phyloP scores from a whole-genome alignment of 768 basidiomycete genomes.

The Podaxis mareebaensis region DNA sequence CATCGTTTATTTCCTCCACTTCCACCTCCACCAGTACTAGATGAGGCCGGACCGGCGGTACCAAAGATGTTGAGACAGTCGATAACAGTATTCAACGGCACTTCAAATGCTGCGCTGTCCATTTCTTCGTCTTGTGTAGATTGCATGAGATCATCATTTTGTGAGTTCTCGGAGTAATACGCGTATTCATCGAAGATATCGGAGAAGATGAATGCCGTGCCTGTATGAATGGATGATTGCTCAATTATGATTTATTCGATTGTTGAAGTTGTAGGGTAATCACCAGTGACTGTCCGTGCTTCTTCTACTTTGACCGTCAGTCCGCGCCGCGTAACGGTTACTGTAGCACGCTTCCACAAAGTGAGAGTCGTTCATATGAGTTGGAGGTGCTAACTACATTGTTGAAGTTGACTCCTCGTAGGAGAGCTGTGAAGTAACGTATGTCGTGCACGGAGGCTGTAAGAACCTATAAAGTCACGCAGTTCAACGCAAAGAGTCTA shows the following conservation, averaged over 20 bases:
- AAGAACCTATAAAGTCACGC: constrained; percentile 46
- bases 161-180: constrained; percentile 23
- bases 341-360: constrained; percentile 63
- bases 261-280: constrained; percentile 19
- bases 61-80: constrained; percentile 96
- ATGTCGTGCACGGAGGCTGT: constrained; percentile 79
- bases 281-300: constrained; percentile 77
- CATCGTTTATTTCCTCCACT: constrained; percentile 46
- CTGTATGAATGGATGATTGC: not conserved
- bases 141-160: constrained; percentile 15
- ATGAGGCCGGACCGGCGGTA: constrained; percentile 55
- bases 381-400: constrained; percentile 46
- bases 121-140: constrained; percentile 22
- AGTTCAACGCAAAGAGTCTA: not conserved
- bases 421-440: constrained; percentile 72
- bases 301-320: constrained; percentile 85
- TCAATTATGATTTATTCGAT: not conserved
- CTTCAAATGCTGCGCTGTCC: constrained; percentile 64
- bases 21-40: constrained; percentile 20
- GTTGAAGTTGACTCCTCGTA: constrained; percentile 80
- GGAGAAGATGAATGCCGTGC: not conserved
- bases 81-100: constrained; percentile 80
- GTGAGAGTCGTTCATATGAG: constrained; percentile 11
- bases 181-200: constrained; percentile 17
- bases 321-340: constrained; percentile 70